Evolutionary conservation across 306 rosid genomes (phyloP), one percentile per base, ranked within the genome.

Genomic region (Cucurbita argyrosperma): DNA sequence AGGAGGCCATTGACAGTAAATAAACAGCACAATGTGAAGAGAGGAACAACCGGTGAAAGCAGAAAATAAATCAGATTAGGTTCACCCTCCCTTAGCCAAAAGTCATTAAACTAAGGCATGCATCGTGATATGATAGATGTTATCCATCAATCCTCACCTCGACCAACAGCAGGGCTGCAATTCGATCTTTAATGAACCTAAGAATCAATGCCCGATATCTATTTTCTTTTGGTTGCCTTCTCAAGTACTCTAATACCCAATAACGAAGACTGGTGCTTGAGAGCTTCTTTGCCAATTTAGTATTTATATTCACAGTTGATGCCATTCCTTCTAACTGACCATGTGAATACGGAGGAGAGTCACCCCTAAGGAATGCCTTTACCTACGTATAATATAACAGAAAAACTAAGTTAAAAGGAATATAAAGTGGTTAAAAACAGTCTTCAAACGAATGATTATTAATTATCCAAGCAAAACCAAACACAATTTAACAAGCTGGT

Each of bases 301-400:
- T 39, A 77, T 80, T 86, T 68, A 85, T 87, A 80, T 87, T 88
- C 55, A 84, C 86, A 76, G 18, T 81, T 35, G 96, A 84, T 54
- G 96, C 91, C 59, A 89, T 84, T 57, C 89, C 99, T 83, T 95
- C 96, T 65, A 95, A 87, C 80, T 88, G 83, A 80, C 92, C 91
- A 56, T 97, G 79, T 5, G 91, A 70, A 81, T 89, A 89, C 6
- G 96, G 96, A 57, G 70, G 96, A 76, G 90, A 77, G 67, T 91
- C 87, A 16, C 96, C 96, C 75, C 87, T 76, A 49, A 95, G 88
- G 67, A 87, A 84, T 79, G 99, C 92, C 83, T 95, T 95, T 42
- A 95, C 80, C 97, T 91, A 71, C 81, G 75, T 8, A 66, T 19
- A 49, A 60, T 47, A 53, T 53, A 47, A 60, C 62, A 37, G 53